Evolutionary conservation across 257 asterid species (phyloP), one percentile per base, ranked within the genome.

Genomic region (Cinchona pubescens): DNA sequence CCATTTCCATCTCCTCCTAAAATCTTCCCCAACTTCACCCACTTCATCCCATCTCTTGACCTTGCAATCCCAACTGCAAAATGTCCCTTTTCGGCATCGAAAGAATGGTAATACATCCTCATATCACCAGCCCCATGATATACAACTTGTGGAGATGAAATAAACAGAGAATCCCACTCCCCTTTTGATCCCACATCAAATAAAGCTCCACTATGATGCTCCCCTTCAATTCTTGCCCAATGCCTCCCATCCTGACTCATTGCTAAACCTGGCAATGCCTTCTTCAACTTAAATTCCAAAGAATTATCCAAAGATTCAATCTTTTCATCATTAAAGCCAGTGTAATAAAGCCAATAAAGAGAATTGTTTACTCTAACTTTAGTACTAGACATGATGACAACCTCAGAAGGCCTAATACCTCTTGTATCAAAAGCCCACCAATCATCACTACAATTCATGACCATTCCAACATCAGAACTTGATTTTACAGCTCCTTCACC

Each of bases 361-460:
- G 91, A 88, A 49, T 83, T 84, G 56, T 83, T 87, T 1, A 84
- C 87, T 65, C 90, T 86, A 30, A 92, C 84, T 67, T 92, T 94
- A 25, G 80, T n/a, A 72, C 96, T 94, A 8, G 97, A 92, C 98
- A 94, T 94, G 18, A 94, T 77, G 43, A 89, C 86, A 42, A 94
- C 86, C 80, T 92, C 98, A 59, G 81, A 56, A 34, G 97, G 98
- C 82, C 86, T 89, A 76, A 92, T 75, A 74, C 91, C 78, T 42
- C 72, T 86, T 48, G 94, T 94, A 71, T 94, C 98, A 78, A 94
- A 92, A 21, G 96, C 94, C 98, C 98, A 94, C 97, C 98, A 94
- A 81, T 92, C 92, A 34, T 80, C 53, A 59, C 97, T 84, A 59
- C 81, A 76, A 66, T 81, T 81, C 97, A 94, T 87, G 30, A 89